Conservation (phyloP, 2,329 filamentous ascomycete genomes). For the Claviceps sp. region DNA sequence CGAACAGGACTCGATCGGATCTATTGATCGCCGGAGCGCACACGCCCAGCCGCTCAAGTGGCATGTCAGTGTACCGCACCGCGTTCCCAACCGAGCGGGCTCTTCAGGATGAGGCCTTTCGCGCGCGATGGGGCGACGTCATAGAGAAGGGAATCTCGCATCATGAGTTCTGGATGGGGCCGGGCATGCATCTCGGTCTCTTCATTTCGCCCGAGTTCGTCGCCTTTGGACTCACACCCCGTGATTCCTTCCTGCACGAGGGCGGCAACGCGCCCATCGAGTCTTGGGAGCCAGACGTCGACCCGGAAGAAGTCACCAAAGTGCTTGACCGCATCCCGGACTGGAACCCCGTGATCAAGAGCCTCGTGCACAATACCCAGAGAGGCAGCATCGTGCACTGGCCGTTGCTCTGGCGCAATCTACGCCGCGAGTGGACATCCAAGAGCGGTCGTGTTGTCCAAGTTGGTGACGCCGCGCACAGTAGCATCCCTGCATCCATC, state of each 20-base stretch:
- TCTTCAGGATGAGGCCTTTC: neutral
- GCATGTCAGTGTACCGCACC: constrained; percentile 3
- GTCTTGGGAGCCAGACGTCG: constrained; percentile 2
- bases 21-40: neutral
- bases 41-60: neutral
- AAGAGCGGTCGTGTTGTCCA: constrained; percentile 8
- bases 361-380: constrained; percentile 1
- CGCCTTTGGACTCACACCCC: constrained; percentile 1
- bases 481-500: constrained; percentile 9
- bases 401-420: constrained; percentile 8
- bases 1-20: constrained; percentile 2
- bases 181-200: constrained; percentile 1
- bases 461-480: constrained; percentile 11
- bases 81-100: constrained; percentile 1
- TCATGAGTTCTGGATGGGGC: constrained; percentile 1
- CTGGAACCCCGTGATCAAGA: constrained; percentile 1
- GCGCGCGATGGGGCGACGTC: neutral
- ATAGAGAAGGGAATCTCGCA: neutral
- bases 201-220: neutral
- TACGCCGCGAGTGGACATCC: constrained; percentile 7
- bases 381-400: constrained; percentile 7
- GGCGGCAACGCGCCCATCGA: neutral
- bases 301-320: neutral
- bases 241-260: neutral
- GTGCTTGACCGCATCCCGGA: neutral